Evolutionary conservation across 106 monocot genomes (phyloP).

Genomic region (Agapanthus africanus): DNA sequence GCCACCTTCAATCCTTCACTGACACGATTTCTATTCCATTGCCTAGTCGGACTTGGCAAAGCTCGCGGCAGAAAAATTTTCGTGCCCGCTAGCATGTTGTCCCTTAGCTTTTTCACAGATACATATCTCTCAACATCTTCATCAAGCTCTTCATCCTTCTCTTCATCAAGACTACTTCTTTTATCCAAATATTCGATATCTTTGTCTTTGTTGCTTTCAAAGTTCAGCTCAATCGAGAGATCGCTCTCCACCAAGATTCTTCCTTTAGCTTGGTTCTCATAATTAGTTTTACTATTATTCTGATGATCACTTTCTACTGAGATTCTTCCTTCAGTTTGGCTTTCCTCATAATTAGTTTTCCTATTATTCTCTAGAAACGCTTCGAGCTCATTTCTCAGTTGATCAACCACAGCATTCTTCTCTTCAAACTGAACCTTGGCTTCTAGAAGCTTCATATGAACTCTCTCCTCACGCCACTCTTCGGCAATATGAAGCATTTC

Average conservation of each 20-base stretch:
- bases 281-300: too few relatives aligned
- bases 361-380: conserved; percentile 36
- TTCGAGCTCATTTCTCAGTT: conserved; percentile 62
- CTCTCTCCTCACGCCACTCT: conserved; percentile 68
- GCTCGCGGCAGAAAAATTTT: conserved; percentile 19
- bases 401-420: conserved; percentile 67
- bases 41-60: conserved; percentile 20
- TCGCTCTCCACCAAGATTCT: conserved; percentile 48
- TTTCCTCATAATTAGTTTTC: too few relatives aligned
- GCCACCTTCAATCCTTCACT: conserved; percentile 27
- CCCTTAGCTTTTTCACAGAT: conserved; percentile 45
- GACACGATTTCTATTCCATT: conserved; percentile 10
- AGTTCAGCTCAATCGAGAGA: conserved; percentile 67
- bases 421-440: conserved; percentile 69
- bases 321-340: conserved; percentile 9
- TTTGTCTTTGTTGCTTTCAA: conserved; percentile 34
- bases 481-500: conserved; percentile 85
- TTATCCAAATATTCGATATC: too few relatives aligned
- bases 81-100: conserved; percentile 39
- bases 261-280: too few relatives aligned
- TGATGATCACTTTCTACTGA: conserved; percentile 1
- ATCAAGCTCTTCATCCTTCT: too few relatives aligned
- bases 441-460: conserved; percentile 78
- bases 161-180: too few relatives aligned
- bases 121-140: conserved; percentile 45